Conservation (phyloP, 495 filamentous ascomycete species). For the Penicillium arizonense region DNA sequence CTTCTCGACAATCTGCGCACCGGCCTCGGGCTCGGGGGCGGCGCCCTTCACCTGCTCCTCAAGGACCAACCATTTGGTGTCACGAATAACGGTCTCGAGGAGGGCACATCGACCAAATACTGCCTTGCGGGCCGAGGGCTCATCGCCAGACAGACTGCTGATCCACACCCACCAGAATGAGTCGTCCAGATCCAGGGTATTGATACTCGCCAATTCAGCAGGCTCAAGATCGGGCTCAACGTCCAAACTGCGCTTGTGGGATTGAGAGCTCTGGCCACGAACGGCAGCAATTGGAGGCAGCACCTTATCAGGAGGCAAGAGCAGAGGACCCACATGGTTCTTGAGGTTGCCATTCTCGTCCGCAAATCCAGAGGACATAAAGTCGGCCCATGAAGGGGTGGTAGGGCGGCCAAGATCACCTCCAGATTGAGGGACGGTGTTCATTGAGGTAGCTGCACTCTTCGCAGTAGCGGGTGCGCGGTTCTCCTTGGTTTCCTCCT, state of each 20-base stretch:
- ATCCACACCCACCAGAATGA: constrained; percentile 99
- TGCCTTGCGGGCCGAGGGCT: constrained; percentile 78
- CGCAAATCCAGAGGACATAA: constrained; percentile 87
- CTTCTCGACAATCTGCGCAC: constrained; percentile 90
- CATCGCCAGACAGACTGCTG: constrained; percentile 88
- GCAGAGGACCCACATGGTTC: constrained; percentile 52
- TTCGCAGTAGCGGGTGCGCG: constrained; percentile 32
- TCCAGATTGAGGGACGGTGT: constrained; percentile 60
- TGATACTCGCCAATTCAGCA: constrained; percentile 91
- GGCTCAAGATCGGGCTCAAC: constrained; percentile 71
- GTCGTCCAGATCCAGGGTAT: constrained; percentile 82
- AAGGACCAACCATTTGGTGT: constrained; percentile 86
- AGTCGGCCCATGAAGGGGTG: constrained; percentile 97
- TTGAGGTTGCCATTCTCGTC: constrained; percentile 58
- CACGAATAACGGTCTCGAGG: constrained; percentile 78
- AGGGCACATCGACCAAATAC: constrained; percentile 93
- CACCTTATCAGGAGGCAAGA: constrained; percentile 88
- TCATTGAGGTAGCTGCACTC: constrained; percentile 36
- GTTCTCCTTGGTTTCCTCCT: constrained; percentile 54
- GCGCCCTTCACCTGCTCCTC: constrained; percentile 97
- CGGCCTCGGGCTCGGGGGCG: constrained; percentile 77
- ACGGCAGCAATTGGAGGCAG: constrained; percentile 73
- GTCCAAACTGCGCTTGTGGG: constrained; percentile 69
- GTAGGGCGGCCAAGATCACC: constrained; percentile 77
- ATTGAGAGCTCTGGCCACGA: constrained; percentile 83